phyloP scores from a whole-genome alignment of 495 filamentous ascomycete genomes.

The Lophium mytilinum region DNA sequence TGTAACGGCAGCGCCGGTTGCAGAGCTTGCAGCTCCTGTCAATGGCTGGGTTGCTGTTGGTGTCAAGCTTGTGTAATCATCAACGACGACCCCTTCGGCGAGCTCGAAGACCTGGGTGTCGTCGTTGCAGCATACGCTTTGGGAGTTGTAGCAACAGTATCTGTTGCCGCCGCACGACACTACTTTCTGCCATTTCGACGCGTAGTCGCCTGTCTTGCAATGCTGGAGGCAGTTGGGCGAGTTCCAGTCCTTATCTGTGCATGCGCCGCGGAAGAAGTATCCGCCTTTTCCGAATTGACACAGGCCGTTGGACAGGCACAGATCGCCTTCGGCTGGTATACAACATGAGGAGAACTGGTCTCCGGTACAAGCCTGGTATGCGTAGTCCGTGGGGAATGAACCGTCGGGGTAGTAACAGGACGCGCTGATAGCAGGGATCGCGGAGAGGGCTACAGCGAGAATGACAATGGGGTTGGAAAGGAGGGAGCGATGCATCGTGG shows the following conservation, averaged over 20 bases:
- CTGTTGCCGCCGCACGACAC: not conserved
- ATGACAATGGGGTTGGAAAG: too few species aligned
- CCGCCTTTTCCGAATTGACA: not conserved
- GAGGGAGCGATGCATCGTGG: too few species aligned
- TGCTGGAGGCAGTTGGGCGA: not conserved
- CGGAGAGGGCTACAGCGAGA: too few species aligned
- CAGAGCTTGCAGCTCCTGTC: not conserved
- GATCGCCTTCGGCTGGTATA: constrained; percentile 1
- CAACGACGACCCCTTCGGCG: not conserved
- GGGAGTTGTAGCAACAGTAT: not conserved
- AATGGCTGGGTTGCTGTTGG: not conserved
- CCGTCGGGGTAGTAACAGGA: constrained; percentile 9
- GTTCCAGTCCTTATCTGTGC: constrained; percentile 2
- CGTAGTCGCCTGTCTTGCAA: not conserved
- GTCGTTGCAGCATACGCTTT: not conserved
- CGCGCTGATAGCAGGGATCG: not conserved
- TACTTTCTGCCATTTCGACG: not conserved
- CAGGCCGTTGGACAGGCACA: constrained; percentile 1
- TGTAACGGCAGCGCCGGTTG: not conserved
- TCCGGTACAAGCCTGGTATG: not conserved
- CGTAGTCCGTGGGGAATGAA: not conserved
- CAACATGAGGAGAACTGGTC: not conserved
- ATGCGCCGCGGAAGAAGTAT: constrained; percentile 1
- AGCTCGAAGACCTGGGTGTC: not conserved
- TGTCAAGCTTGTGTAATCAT: not conserved